Evolutionary conservation across 2,329 filamentous ascomycete genomes (phyloP).

Genomic region (Exserohilum turcica): DNA sequence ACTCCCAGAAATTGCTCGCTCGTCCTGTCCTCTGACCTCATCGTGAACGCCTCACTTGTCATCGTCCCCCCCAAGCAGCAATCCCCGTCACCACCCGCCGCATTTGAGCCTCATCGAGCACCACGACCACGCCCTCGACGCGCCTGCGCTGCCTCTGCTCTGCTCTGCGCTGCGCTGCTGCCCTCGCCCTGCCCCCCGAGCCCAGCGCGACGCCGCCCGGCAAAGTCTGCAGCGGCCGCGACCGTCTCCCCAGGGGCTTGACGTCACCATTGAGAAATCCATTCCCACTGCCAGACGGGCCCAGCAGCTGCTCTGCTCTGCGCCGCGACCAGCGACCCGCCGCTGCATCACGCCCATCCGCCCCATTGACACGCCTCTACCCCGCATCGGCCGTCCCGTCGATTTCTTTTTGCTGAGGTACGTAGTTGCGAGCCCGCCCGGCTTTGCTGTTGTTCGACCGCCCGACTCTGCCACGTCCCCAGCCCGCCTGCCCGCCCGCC

Average conservation of each 20-base stretch:
- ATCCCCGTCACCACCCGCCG: conserved; percentile 28
- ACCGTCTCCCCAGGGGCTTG: conserved; percentile 34
- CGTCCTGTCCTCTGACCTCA: conserved; percentile 45
- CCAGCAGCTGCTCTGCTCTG: no score
- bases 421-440: conserved; percentile 27
- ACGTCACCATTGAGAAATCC: conserved; percentile 35
- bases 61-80: conserved; percentile 39
- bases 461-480: conserved; percentile 29
- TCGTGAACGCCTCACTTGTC: conserved; percentile 44
- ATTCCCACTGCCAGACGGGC: conserved; percentile 21
- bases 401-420: conserved; percentile 32
- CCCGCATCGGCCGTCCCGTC: conserved; percentile 33
- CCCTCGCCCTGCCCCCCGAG: no score
- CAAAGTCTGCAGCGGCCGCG: conserved; percentile 18
- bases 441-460: conserved; percentile 25
- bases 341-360: conserved; percentile 19
- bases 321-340: conserved; percentile 25
- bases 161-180: no score
- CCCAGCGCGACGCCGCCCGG: conserved; percentile 16
- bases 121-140: conserved; percentile 18
- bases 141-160: conserved; percentile 8
- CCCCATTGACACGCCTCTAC: conserved; percentile 25
- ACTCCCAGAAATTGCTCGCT: conserved; percentile 41
- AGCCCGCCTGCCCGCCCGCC: conserved; percentile 21
- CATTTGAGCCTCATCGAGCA: conserved; percentile 35